These are phyloP conservation scores for Umbelopsis isabellina DNA, from an alignment of 192 early-diverging fungal species.

Conservation along the genomic window DNA sequence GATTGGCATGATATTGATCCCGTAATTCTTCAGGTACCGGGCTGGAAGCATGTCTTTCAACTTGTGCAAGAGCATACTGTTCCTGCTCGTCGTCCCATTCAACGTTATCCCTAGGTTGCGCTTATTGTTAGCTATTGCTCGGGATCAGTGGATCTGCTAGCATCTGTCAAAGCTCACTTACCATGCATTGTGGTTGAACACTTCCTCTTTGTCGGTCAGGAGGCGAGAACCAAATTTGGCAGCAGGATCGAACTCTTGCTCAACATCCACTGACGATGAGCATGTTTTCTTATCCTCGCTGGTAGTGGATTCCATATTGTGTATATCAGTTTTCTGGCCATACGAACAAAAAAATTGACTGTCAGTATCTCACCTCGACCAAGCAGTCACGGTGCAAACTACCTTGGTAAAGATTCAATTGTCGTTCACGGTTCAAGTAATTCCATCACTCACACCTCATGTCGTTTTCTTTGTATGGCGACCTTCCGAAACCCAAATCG, in stretches of 20 bases:
- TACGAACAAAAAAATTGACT: not conserved
- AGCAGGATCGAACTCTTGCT: constrained; percentile 12
- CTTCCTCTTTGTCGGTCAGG: constrained; percentile 71
- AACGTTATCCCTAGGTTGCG: constrained; percentile 82
- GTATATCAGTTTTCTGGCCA: not conserved
- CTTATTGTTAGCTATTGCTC: not conserved
- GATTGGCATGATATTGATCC: constrained; percentile 52
- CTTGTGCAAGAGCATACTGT: constrained; percentile 71
- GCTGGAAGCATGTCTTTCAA: constrained; percentile 71
- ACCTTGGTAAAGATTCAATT: too few species aligned
- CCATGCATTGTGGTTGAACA: constrained; percentile 95
- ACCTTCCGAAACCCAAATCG: constrained; percentile 26
- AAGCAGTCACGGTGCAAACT: too few species aligned
- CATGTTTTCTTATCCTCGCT: constrained; percentile 32
- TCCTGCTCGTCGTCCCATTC: constrained; percentile 88
- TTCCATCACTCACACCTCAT: not conserved
- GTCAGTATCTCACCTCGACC: not conserved
- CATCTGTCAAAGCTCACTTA: constrained; percentile 37
- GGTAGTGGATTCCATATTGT: too few species aligned
- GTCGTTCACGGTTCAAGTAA: too few species aligned
- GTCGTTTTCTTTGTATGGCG: constrained; percentile 33
- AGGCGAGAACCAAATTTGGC: constrained; percentile 75
- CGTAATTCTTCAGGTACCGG: constrained; percentile 68
- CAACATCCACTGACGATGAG: constrained; percentile 36
- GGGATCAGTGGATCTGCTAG: not conserved